Evolutionary conservation across 164 flowering plant species (phyloP).

Genomic region (Liquidambar formosana): DNA sequence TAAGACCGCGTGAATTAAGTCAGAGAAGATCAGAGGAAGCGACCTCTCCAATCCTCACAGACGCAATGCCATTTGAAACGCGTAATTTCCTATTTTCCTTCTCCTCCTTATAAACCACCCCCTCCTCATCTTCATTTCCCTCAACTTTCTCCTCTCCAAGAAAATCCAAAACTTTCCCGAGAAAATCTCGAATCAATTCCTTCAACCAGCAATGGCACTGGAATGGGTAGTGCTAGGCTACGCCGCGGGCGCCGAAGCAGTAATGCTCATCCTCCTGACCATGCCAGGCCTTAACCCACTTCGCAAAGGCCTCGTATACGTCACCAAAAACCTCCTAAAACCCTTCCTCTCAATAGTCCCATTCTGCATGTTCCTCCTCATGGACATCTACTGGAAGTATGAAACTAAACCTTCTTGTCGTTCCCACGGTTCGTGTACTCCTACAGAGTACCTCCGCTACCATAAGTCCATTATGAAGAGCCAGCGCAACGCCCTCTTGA

Average conservation of each 20-base stretch:
- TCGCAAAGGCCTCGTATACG: slow-evolving; percentile 37
- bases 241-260: slow-evolving; percentile 50
- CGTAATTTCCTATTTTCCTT: too few relatives aligned
- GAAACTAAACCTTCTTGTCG: slow-evolving; percentile 42
- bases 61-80: too few relatives aligned
- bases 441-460: slow-evolving; percentile 39
- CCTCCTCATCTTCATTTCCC: too few relatives aligned
- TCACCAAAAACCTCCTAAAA: slow-evolving; percentile 36
- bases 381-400: slow-evolving; percentile 57
- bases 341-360: slow-evolving; percentile 47
- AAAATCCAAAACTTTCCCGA: too few relatives aligned
- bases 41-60: too few relatives aligned
- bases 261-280: slow-evolving; percentile 48
- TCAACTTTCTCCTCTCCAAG: too few relatives aligned
- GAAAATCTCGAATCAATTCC: too few relatives aligned
- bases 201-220: slow-evolving; percentile 50
- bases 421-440: slow-evolving; percentile 28
- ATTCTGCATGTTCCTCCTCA: slow-evolving; percentile 40
- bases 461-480: slow-evolving; percentile 31
- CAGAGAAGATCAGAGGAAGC: too few relatives aligned
- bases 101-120: too few relatives aligned
- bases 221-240: slow-evolving; percentile 54
- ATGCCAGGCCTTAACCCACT: slow-evolving; percentile 38
- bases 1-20: too few relatives aligned
- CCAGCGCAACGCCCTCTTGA: slow-evolving; percentile 29